Evolutionary conservation across 169 alveolate species (phyloP), one percentile per base, ranked within the genome.

Genomic region (Plasmodium relictum): DNA sequence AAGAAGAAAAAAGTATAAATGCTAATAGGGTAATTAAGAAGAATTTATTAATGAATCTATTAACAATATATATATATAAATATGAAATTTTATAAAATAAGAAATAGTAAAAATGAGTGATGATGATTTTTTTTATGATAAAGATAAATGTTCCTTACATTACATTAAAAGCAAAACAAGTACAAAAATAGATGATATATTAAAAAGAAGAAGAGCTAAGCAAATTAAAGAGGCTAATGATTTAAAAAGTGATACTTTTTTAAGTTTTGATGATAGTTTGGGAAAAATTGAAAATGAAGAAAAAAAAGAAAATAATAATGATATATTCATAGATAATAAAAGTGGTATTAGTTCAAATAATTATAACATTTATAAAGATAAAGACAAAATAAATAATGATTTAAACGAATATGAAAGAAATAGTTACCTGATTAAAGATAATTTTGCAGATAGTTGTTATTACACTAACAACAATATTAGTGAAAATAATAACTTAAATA

Each of bases 141-240:
- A 85, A 85, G 73, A 48, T 42, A 71, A 70, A 22, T 41, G 45
- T 50, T 85, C 76, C 16, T 66, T 80, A 39, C 72, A 70, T 37
- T 85, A 85, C 39, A 85, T 85, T 62, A 68, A 85, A 31, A 56
- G 91, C 50, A 85, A 69, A 65, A 70, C 91, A 16, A 85, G 85
- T 52, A 85, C 91, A 42, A 85, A 85, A 69, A 85, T 85, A 6
- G 91, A 85, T 44, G 91, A 85, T 42, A 85, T 85, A 39, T 69
- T 85, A 41, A 85, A 85, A 72, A 85, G 91, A 62, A 58, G 91
- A 22, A 68, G 68, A 24, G 41, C 54, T 16, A 80, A 80, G 56
- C 48, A 66, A 56, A 26, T 37, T 18, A 68, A 68, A 42, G 83
- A 24, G 22, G 41, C 41, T 24, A 61, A 31, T 61, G 14, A 61